These are phyloP conservation scores for Guillardia theta DNA, from an alignment of 78 protist genomes.

Conservation along the genomic window DNA sequence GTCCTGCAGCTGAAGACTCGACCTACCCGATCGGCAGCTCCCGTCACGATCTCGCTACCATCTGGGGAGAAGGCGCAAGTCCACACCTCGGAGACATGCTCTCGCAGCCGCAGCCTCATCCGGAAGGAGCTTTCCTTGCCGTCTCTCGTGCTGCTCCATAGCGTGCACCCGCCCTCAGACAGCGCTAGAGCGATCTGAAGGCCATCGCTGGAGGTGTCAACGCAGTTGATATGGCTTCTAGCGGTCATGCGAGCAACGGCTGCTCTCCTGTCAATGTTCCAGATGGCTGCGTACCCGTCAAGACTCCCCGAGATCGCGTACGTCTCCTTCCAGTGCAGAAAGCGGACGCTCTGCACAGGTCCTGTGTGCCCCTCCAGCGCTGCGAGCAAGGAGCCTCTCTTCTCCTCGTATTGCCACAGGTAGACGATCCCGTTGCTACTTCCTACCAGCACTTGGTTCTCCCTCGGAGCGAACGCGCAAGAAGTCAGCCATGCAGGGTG, in stretches of 20 bases:
- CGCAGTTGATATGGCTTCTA: too few species aligned
- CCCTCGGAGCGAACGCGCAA: not conserved
- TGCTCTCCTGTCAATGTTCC: not conserved
- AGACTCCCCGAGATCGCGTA: not conserved
- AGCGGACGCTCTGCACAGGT: not conserved
- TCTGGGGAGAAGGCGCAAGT: not conserved
- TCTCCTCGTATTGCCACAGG: not conserved
- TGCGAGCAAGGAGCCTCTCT: not conserved
- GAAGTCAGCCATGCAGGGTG: not conserved
- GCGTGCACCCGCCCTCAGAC: not conserved
- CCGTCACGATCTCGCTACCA: not conserved
- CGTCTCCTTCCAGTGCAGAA: not conserved
- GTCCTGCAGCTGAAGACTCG: not conserved
- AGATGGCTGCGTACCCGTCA: not conserved
- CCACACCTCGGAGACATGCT: not conserved
- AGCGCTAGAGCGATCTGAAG: not conserved
- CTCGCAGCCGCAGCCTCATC: not conserved
- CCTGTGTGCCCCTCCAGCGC: not conserved
- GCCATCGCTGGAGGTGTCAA: not conserved
- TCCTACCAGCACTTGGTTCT: not conserved
- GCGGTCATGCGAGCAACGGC: too few species aligned
- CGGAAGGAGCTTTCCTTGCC: not conserved
- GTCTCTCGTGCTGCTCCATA: not conserved
- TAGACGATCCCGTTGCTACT: not conserved
- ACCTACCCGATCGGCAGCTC: not conserved